Conservation (phyloP, 1,284 basidiomycete genomes). For the Malassezia psittaci region DNA sequence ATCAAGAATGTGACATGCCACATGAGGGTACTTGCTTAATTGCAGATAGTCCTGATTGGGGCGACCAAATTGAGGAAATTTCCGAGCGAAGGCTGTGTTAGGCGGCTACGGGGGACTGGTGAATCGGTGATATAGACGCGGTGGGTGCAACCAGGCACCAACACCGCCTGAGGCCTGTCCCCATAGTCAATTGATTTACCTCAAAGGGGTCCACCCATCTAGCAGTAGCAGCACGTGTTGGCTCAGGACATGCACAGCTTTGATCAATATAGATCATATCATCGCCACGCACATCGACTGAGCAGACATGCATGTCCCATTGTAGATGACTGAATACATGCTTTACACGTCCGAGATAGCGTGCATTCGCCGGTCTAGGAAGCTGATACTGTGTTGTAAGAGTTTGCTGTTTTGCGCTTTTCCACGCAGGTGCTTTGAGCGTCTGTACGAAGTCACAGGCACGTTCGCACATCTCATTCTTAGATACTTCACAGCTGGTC, state of each 20-base stretch:
- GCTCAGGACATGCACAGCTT: not conserved
- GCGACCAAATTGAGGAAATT: not conserved
- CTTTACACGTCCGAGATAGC: not conserved
- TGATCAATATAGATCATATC: not conserved
- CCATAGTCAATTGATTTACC: constrained; percentile 9
- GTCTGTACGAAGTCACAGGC: not conserved
- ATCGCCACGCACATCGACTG: not conserved
- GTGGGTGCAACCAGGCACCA: not conserved
- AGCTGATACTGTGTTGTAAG: not conserved
- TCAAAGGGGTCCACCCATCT: not conserved
- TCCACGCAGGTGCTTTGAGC: not conserved
- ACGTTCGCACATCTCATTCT: not conserved
- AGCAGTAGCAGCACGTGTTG: not conserved
- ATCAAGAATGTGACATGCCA: not conserved
- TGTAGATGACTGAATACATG: constrained; percentile 14
- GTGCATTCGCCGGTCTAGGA: not conserved
- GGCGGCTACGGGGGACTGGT: not conserved
- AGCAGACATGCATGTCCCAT: constrained; percentile 13
- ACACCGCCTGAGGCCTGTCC: constrained; percentile 13
- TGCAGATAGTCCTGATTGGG: not conserved
- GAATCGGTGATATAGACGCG: not conserved
- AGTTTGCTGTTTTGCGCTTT: not conserved
- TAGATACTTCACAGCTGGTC: not conserved
- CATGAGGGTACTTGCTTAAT: not conserved
- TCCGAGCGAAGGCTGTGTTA: not conserved